phyloP scores from a whole-genome alignment of 148 eudicot genomes.

The Hydrangea macrophylla region DNA sequence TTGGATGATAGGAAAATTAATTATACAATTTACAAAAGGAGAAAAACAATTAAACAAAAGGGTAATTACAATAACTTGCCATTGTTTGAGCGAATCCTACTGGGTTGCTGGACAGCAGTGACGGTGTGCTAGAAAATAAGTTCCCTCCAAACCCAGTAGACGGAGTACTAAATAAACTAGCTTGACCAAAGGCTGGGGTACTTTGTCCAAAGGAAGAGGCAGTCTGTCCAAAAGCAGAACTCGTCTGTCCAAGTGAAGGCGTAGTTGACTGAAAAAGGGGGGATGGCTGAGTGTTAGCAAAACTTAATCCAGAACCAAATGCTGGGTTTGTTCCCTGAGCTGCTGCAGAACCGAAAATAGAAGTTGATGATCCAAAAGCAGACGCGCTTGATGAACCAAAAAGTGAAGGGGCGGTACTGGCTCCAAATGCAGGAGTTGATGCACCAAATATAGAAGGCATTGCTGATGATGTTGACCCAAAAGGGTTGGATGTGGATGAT shows the following conservation, averaged over 20 bases:
- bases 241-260: slow-evolving; percentile 71
- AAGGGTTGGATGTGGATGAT: slow-evolving; percentile 47
- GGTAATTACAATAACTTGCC: slow-evolving; percentile 37
- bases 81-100: slow-evolving; percentile 63
- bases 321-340: slow-evolving; percentile 51
- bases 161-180: slow-evolving; percentile 47
- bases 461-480: slow-evolving; percentile 60
- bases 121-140: slow-evolving; percentile 54
- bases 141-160: slow-evolving; percentile 56
- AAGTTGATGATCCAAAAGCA: slow-evolving; percentile 53
- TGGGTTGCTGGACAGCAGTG: slow-evolving; percentile 38
- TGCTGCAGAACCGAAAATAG: slow-evolving; percentile 56
- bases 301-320: slow-evolving; percentile 59
- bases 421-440: slow-evolving; percentile 58
- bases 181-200: slow-evolving; percentile 48
- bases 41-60: slow-evolving; percentile 7
- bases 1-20: background rate
- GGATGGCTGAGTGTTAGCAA: slow-evolving; percentile 68
- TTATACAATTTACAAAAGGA: too few species aligned
- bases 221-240: slow-evolving; percentile 64
- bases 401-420: slow-evolving; percentile 50
- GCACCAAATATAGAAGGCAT: slow-evolving; percentile 58
- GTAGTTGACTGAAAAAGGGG: slow-evolving; percentile 68
- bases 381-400: slow-evolving; percentile 65
- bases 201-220: slow-evolving; percentile 53